These are phyloP conservation scores for Erysimum cheiranthoides DNA, from an alignment of 345 rosid genomes.

Conservation along the genomic window DNA sequence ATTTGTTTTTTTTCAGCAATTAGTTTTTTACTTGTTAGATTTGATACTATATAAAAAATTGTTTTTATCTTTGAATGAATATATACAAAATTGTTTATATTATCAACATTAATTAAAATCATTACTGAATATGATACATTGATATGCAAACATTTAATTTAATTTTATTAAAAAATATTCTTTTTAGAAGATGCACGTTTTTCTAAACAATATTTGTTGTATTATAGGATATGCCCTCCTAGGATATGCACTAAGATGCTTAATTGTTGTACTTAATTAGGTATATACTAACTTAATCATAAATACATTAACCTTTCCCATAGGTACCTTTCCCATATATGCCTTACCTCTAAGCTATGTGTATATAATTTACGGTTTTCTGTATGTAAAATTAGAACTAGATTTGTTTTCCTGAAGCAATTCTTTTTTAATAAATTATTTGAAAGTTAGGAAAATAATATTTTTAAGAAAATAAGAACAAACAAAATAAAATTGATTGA, in stretches of 20 bases:
- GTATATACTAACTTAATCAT: not conserved
- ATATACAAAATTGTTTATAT: not conserved
- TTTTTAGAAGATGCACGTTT: not conserved
- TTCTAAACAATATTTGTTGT: not conserved
- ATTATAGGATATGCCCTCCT: conserved; percentile 5
- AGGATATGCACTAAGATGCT: not conserved
- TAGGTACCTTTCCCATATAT: not conserved
- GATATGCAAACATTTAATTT: not conserved
- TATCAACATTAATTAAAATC: not conserved
- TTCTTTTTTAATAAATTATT: too few species aligned
- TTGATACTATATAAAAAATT: not conserved
- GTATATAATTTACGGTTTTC: not conserved
- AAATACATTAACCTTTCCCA: not conserved
- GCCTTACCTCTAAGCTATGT: not conserved
- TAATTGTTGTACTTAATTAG: not conserved
- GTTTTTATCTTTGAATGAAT: not conserved
- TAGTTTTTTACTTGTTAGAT: not conserved
- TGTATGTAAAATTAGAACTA: not conserved
- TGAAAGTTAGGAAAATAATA: too few species aligned
- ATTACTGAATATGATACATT: not conserved
- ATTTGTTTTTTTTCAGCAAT: too few species aligned
- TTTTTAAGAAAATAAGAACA: too few species aligned
- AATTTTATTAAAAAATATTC: not conserved
- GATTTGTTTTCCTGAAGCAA: not conserved
- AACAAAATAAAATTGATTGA: too few species aligned